These are phyloP conservation scores for Fusarium buxicola DNA, from an alignment of 2,329 filamentous ascomycete genomes.

Conservation along the genomic window DNA sequence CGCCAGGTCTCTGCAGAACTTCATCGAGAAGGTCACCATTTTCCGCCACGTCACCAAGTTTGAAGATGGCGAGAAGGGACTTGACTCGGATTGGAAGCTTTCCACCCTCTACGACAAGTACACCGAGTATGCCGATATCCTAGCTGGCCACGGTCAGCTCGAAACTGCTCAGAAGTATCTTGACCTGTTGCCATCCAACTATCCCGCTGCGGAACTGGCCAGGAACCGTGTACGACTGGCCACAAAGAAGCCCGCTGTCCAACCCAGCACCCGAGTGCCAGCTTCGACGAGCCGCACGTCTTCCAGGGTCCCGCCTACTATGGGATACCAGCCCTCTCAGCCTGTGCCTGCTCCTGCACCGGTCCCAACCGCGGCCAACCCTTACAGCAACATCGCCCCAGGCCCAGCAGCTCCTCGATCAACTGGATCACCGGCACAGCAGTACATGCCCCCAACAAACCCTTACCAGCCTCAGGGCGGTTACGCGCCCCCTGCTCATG, in stretches of 20 bases:
- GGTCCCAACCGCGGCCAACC: conserved; percentile 45
- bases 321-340: conserved; percentile 64
- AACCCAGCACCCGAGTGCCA: conserved; percentile 41
- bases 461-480: conserved; percentile 49
- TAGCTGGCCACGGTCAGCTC: conserved; percentile 89
- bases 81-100: conserved; percentile 88
- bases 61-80: conserved; percentile 78
- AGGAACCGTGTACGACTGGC: conserved; percentile 87
- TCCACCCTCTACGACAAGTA: conserved; percentile 92
- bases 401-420: conserved; percentile 38
- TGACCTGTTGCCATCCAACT: conserved; percentile 83
- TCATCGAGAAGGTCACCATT: conserved; percentile 98
- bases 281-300: conserved; percentile 50
- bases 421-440: conserved; percentile 45
- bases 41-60: conserved; percentile 97
- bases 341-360: conserved; percentile 45
- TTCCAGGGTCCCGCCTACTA: conserved; percentile 55
- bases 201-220: conserved; percentile 88
- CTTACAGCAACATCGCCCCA: conserved; percentile 58
- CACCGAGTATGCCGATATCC: conserved; percentile 94
- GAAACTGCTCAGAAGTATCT: conserved; percentile 91
- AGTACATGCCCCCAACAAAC: conserved; percentile 54
- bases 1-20: conserved; percentile 86
- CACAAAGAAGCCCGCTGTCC: conserved; percentile 64
- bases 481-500: conserved; percentile 45